Evolutionary conservation across 2,329 filamentous ascomycete species (phyloP), one percentile per base, ranked within the genome.

Genomic region (Aspergillus fischeri): DNA sequence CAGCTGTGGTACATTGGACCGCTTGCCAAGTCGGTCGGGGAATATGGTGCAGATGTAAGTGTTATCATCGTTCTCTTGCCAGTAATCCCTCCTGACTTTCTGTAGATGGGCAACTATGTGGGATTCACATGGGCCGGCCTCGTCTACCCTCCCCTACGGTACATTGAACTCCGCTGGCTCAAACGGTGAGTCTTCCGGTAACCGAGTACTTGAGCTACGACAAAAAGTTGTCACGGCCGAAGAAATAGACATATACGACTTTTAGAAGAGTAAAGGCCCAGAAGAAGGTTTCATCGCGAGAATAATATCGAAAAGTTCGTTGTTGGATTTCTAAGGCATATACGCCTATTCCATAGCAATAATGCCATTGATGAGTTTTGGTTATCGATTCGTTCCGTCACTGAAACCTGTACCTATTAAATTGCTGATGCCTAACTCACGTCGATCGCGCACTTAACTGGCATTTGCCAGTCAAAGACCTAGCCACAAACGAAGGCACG

Each of bases 1-100:
- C 86, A 90, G 74, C 81, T 83, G 3, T 90, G 86, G 82, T 90
- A 86, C 70, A 81, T 84, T 58, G 86, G 87, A 1, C 86, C 86
- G 0, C 71, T 88, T 56, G 84, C 85, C 3, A 76, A 74, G 49
- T 70, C 80, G 53, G 80, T 87, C 20, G 83, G 84, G 0, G 80
- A 80, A 21, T 79, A 81, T 68, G 83, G 83, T 20, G 83, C 78
- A 50, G 83, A 86, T 73, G 77, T 83, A 69, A 75, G 80, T 67
- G 70, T 9, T 52, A 53, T 25, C 25, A 21, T 35, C 25, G 44
- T 44, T 38, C 17, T 53, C 11, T 11, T 27, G 11, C 8, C 1
- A 41, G 20, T 62, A 21, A 9, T 8, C 38, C 51, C 28, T 5
- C 70, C 52, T 67, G 52, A 59, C 49, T 29, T 52, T 1, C 17